Base-by-base conservation (phyloP, 2,329 filamentous ascomycete species). In the Aurifilum marmelostoma region DNA sequence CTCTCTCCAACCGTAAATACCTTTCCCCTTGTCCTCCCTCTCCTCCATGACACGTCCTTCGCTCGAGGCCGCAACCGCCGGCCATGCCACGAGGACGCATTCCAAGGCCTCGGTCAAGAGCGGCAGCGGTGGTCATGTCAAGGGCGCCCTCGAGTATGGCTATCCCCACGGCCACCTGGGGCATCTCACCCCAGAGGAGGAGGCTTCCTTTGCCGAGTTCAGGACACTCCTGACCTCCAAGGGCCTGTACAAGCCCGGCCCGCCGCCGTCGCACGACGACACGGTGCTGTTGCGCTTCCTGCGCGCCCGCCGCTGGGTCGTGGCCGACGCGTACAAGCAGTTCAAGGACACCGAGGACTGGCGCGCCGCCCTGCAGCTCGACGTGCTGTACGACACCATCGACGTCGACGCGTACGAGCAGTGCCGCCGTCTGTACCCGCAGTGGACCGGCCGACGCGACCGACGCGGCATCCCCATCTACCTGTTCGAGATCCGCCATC, bases 371-470 rank as follows among this genome's bases (percentile, higher is more conserved):
- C 95, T 95, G 78, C 84, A 92, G 73, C 86, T 97, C 63, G 88
- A 94, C 71, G 83, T 88, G 59, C 84, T 97, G 50, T 97, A 97
- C 81, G 88, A 92, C 77, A 94, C 92, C 41, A 97, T 97, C 75
- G 93, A 97, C 69, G 81, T 94, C 29, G 88, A 92, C 2, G 91
- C 93, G 67, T 97, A 94, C 77, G 93, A 97, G 79, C 85, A 91
- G 75, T 91, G 92, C 71, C 86, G 91, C 68, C 85, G 88, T 73
- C 84, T 97, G 83, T 97, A 97, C 77, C 94, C 94, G 32, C 93
- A 97, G 88, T 97, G 94, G 92, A 97, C 93, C 27, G 95, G 95
- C 67, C 91, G 94, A 73, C 89, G 94, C 74, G 95, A 97, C 81
- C 91, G 89, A 72, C 76, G 81, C 74, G 95, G 95, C 73, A 97